Percentiles rank a stretch among this genome's conserved stretches.
These are phyloP conservation scores for Xylaria sp. DNA, from an alignment of 2,329 filamentous ascomycete species.

Conservation along the genomic window DNA sequence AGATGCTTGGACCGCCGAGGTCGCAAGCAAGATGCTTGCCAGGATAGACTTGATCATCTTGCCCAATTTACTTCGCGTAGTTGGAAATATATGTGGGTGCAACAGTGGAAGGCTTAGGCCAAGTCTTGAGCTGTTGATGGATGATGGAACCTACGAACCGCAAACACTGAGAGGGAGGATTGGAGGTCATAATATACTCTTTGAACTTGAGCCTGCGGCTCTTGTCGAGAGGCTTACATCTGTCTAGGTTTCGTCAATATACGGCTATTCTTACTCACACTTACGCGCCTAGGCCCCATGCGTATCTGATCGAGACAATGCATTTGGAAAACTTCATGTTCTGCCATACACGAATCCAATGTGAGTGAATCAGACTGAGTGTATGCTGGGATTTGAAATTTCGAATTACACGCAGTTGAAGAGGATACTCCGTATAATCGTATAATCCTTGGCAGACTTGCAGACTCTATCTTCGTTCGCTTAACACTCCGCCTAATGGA, in stretches of 20 bases:
- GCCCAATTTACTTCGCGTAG: neutral
- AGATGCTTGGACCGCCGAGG: conserved; percentile 28
- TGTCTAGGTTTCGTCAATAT: neutral
- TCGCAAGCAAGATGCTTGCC: conserved; percentile 28
- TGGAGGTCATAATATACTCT: conserved; percentile 24
- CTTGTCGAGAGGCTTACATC: neutral
- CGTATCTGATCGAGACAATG: conserved; percentile 8
- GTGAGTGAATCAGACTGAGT: neutral
- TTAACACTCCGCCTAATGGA: neutral
- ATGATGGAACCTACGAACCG: neutral
- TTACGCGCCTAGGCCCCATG: neutral
- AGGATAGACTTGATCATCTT: conserved; percentile 29
- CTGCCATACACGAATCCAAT: neutral
- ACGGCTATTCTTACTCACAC: conserved; percentile 12
- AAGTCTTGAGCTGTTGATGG: conserved; percentile 2
- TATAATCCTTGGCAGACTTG: conserved; percentile 27
- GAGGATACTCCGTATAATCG: conserved; percentile 19
- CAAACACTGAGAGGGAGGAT: neutral
- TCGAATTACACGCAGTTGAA: neutral
- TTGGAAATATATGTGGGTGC: neutral
- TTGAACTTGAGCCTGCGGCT: neutral
- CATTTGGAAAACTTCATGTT: conserved; percentile 20
- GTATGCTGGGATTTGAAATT: conserved; percentile 29
- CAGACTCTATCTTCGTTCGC: conserved; percentile 15
- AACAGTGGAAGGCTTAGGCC: neutral